Evolutionary conservation across 1,284 basidiomycete species (phyloP), one percentile per base, ranked within the genome.

Genomic region (Amylostereum chailletii): DNA sequence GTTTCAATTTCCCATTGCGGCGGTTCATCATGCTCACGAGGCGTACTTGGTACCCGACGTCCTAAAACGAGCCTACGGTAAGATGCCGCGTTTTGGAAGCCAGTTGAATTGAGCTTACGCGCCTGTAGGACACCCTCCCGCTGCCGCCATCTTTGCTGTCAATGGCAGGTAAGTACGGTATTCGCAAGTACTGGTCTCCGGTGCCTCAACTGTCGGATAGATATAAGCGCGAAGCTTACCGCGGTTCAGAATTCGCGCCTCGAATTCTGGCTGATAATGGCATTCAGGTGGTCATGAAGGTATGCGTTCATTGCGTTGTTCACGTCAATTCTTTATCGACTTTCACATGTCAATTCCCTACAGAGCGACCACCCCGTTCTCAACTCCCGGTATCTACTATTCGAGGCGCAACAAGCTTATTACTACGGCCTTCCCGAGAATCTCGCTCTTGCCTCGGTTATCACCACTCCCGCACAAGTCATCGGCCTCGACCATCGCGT

Each of bases 341-440:
- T 34, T 19, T 19, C 19, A 19, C 19, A 19, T 19, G 19, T 34
- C 8, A n/a, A 41, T 7, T 34, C 38, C 34, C n/a, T 10, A 26
- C 53, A 86, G 85, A 85, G 80, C 53, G 85, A 87, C 53, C 85
- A 87, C 57, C 79, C 81, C 9, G 81, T 84, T 1, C 54, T 92
- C 19, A 83, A 94, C 61, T 88, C 86, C 33, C 77, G 93, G 4
- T 81, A 83, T 61, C 70, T 96, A 7, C 62, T 92, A 2, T 84
- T 83, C 60, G 92, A 96, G 65, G 92, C 93, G 0, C 88, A 90
- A 50, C 90, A 94, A 63, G 90, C 87, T 1, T 83, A 93, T 60
- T 86, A 86, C 62, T 94, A 81, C 57, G 81, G 82, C 7, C 67
- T 86, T 37, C 64, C 76, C 1, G 64, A 68, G 8, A 71, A 83